phyloP scores from a whole-genome alignment of 1,284 basidiomycete species.

The Cystobasidium slooffiae region DNA sequence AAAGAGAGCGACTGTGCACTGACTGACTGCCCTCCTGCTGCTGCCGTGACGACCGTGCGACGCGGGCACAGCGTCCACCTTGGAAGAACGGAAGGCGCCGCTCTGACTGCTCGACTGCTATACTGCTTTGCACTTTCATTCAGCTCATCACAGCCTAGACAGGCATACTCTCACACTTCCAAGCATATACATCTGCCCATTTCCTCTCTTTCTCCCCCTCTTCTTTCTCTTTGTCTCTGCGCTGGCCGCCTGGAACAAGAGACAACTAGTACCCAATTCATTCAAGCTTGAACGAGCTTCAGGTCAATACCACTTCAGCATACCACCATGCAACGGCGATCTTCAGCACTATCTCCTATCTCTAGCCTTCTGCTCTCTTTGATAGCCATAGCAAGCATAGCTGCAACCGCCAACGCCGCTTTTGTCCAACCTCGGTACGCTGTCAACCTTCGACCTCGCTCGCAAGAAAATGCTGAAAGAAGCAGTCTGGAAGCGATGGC shows the following conservation, averaged over 20 bases:
- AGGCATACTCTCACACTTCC: neutral
- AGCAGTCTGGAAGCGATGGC: neutral
- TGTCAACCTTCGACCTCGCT: slow-evolving; percentile 2
- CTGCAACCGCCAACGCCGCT: neutral
- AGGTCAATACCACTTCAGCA: too few species aligned
- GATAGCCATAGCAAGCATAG: too few species aligned
- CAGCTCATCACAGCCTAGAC: neutral
- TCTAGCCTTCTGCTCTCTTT: too few species aligned
- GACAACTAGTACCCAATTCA: neutral
- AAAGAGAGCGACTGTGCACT: too few species aligned
- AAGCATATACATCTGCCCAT: neutral
- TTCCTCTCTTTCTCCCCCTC: neutral
- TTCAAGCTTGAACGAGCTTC: neutral
- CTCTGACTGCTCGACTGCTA: neutral
- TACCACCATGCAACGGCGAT: too few species aligned
- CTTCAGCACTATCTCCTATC: too few species aligned
- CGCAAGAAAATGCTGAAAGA: neutral
- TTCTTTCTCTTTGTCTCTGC: neutral
- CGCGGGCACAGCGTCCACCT: neutral
- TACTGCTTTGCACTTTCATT: neutral
- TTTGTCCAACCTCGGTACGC: neutral
- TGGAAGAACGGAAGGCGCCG: neutral
- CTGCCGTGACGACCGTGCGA: neutral
- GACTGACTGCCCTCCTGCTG: too few species aligned
- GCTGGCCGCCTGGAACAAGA: neutral